phyloP scores from a whole-genome alignment of 2,329 filamentous ascomycete genomes.

The Coniochaeta sp. region DNA sequence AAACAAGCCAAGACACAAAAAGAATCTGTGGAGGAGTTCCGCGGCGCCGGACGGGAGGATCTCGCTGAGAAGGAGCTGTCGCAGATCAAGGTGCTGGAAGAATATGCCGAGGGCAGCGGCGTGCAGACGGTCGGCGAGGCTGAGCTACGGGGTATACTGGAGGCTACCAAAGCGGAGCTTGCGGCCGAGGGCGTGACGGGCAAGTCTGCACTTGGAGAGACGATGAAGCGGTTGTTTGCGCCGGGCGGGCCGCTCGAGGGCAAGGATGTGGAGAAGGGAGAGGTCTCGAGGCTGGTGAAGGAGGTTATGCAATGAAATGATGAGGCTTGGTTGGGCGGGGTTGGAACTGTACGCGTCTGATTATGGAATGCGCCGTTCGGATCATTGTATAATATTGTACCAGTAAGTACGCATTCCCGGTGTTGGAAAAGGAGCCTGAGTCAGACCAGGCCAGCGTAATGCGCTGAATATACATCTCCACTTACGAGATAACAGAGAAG shows the following conservation, averaged over 20 bases:
- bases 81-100: constrained; percentile 58
- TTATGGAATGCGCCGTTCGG: background rate
- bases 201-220: constrained; percentile 48
- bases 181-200: constrained; percentile 34
- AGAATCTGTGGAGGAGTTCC: constrained; percentile 58
- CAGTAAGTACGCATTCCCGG: background rate
- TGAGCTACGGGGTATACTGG: constrained; percentile 49
- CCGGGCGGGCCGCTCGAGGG: constrained; percentile 49
- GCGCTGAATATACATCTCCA: background rate
- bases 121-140: constrained; percentile 51
- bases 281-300: constrained; percentile 56
- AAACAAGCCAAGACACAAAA: constrained; percentile 52
- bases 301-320: constrained; percentile 18
- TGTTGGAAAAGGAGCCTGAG: background rate
- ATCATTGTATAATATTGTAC: background rate
- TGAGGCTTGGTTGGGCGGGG: background rate
- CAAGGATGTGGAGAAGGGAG: constrained; percentile 55
- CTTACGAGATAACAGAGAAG: background rate
- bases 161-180: constrained; percentile 41
- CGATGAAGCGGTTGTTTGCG: constrained; percentile 54
- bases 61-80: constrained; percentile 62
- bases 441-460: background rate
- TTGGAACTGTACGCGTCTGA: background rate
- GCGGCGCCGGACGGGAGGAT: constrained; percentile 56
- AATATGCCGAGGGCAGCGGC: constrained; percentile 53